Percentiles rank a stretch among this genome's conserved stretches.
Conservation (phyloP, 208 protist genomes). For the Blechomonas ayalai region DNA sequence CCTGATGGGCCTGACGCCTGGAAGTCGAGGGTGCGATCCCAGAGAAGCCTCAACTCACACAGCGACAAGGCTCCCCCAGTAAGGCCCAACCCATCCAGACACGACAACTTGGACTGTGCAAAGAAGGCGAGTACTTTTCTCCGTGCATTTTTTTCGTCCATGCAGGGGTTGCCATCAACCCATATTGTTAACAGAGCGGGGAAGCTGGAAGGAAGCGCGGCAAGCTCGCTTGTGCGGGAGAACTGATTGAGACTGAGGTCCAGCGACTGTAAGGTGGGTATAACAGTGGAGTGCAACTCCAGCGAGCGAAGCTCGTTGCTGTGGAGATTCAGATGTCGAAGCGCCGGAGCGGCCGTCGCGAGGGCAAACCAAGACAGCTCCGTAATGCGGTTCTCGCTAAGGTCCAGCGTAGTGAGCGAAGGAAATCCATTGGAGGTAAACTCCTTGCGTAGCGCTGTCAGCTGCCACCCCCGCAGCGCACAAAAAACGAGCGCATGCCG, state of each 20-base stretch:
- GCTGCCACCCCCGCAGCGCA: slow-evolving; percentile 20
- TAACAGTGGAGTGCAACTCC: slow-evolving; percentile 7
- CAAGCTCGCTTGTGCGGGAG: slow-evolving; percentile 27
- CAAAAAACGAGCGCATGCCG: slow-evolving; percentile 15
- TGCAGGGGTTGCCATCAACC: slow-evolving; percentile 63
- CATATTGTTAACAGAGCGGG: slow-evolving; percentile 36
- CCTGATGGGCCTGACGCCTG: not conserved
- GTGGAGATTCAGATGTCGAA: slow-evolving; percentile 48
- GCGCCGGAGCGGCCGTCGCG: slow-evolving; percentile 25
- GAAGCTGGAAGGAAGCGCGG: slow-evolving; percentile 14
- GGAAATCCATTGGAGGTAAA: slow-evolving; percentile 15
- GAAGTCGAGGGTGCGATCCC: slow-evolving; percentile 12
- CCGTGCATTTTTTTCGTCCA: slow-evolving; percentile 13
- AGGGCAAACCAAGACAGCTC: slow-evolving; percentile 45
- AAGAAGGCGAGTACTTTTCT: slow-evolving; percentile 2
- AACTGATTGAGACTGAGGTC: slow-evolving; percentile 55
- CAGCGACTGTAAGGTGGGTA: slow-evolving; percentile 18
- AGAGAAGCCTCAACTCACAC: not conserved
- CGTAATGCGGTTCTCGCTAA: slow-evolving; percentile 45
- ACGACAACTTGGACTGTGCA: too few relatives aligned
- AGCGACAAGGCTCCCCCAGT: too few relatives aligned
- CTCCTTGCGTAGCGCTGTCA: slow-evolving; percentile 33
- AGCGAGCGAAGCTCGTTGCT: slow-evolving; percentile 18
- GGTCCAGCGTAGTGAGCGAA: slow-evolving; percentile 34
- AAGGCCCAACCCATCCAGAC: too few relatives aligned